Evolutionary conservation across 163 green algal species (phyloP).

Genomic region (Volvox carteri): DNA sequence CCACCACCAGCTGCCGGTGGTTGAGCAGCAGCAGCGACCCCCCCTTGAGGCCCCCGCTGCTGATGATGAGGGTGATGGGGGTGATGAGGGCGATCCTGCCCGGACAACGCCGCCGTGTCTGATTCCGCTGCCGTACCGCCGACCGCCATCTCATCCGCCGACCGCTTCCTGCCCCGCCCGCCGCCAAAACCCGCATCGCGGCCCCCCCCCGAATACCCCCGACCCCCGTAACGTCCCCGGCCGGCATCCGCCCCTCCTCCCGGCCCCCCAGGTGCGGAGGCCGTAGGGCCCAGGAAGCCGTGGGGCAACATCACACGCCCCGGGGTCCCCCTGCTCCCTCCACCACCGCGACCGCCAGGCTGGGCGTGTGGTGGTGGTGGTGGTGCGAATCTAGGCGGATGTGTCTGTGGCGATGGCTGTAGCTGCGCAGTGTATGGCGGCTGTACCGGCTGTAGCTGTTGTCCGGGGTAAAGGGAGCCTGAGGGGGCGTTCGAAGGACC

Average conservation of each 20-base stretch:
- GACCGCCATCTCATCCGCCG: constrained; percentile 7
- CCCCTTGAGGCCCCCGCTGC: too few species aligned
- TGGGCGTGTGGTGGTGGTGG: background rate
- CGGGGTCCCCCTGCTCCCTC: background rate
- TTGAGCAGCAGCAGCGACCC: too few species aligned
- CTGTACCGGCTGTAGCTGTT: too few species aligned
- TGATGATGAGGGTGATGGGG: background rate
- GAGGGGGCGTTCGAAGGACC: background rate
- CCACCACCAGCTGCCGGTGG: too few species aligned
- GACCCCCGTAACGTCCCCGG: background rate
- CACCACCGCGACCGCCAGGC: background rate
- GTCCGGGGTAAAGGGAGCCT: background rate
- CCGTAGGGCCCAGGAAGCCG: background rate
- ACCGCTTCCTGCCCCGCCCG: background rate
- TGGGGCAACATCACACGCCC: constrained; percentile 2
- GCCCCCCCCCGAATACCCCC: background rate
- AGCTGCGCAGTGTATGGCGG: background rate
- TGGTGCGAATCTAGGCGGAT: background rate
- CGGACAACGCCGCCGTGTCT: too few species aligned
- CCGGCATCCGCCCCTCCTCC: background rate
- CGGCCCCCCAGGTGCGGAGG: background rate
- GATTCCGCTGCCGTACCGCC: background rate
- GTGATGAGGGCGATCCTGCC: too few species aligned
- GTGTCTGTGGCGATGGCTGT: background rate
- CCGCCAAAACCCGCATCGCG: background rate